Evolutionary conservation across 75 land plant genomes (phyloP).

Genomic region (Cupressus sempervirens): DNA sequence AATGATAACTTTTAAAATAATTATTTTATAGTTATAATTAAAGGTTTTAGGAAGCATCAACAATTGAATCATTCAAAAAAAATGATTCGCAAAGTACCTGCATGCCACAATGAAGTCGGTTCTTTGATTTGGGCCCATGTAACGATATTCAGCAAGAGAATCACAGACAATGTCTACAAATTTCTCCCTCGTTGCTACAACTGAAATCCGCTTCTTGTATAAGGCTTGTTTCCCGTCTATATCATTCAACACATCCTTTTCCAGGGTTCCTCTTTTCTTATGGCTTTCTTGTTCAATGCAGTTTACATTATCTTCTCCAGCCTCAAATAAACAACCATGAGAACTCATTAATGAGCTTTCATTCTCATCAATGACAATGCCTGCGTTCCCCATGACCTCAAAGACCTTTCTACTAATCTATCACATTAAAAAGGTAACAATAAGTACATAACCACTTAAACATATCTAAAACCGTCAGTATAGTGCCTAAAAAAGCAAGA

Average conservation of each 20-base stretch:
- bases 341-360: not conserved
- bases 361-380: slow-evolving; percentile 7
- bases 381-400: slow-evolving; percentile 18
- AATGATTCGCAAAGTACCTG: slow-evolving; percentile 14
- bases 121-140: slow-evolving; percentile 43
- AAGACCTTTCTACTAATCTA: slow-evolving; percentile 43
- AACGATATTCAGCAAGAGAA: slow-evolving; percentile 33
- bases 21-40: not conserved
- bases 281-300: slow-evolving; percentile 3
- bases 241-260: not conserved
- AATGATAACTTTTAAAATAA: not conserved
- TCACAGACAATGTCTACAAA: slow-evolving; percentile 46
- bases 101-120: slow-evolving; percentile 37
- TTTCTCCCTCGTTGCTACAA: slow-evolving; percentile 22
- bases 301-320: slow-evolving; percentile 1
- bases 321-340: slow-evolving; percentile 1
- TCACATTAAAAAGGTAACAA: not conserved
- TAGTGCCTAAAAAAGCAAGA: not conserved
- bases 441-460: not conserved
- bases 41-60: not conserved
- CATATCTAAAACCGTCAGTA: not conserved
- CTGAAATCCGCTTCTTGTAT: slow-evolving; percentile 28
- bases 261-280: not conserved
- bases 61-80: not conserved
- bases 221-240: slow-evolving; percentile 4